These are phyloP conservation scores for Geotrichum fermentans DNA, from an alignment of 1,139 yeast genomes.

Conservation along the genomic window DNA sequence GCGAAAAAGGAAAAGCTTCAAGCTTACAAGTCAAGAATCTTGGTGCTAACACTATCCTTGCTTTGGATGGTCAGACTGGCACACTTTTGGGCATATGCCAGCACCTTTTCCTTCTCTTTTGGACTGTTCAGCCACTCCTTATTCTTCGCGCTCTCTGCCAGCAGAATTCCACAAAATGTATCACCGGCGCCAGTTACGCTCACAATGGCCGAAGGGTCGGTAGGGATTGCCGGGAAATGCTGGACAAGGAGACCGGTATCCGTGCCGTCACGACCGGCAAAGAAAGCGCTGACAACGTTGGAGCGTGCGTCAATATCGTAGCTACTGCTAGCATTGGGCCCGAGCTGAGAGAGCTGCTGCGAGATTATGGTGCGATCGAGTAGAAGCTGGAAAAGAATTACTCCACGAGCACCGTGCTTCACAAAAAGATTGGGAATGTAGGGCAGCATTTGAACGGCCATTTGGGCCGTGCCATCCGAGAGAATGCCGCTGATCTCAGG, in stretches of 20 bases:
- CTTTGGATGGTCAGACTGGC: conserved; percentile 48
- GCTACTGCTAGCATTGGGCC: conserved; percentile 1
- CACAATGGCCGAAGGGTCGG: conserved; percentile 33
- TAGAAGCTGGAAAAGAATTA: conserved; percentile 46
- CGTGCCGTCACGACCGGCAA: conserved; percentile 14
- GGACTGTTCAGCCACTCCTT: conserved; percentile 33
- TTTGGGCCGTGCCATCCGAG: conserved; percentile 57
- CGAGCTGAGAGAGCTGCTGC: conserved; percentile 4
- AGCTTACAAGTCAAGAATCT: conserved; percentile 20
- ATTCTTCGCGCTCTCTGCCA: conserved; percentile 37
- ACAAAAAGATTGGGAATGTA: conserved; percentile 62
- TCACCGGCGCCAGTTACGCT: conserved; percentile 74
- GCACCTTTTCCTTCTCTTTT: conserved; percentile 29
- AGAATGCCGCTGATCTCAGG: conserved; percentile 33
- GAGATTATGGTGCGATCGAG: conserved; percentile 25
- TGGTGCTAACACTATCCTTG: conserved; percentile 33
- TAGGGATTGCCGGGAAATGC: conserved; percentile 46
- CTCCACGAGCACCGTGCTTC: conserved; percentile 66
- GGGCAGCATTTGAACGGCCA: conserved; percentile 66
- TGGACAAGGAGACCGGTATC: conserved; percentile 55
- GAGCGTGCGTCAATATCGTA: conserved; percentile 18
- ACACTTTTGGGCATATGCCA: conserved; percentile 51
- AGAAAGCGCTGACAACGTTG: conserved; percentile 24
- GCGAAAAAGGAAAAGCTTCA: too few species aligned
- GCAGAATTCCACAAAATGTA: conserved; percentile 51